Conservation (phyloP, 139 green algal species). For the Tetraselmis striata region DNA sequence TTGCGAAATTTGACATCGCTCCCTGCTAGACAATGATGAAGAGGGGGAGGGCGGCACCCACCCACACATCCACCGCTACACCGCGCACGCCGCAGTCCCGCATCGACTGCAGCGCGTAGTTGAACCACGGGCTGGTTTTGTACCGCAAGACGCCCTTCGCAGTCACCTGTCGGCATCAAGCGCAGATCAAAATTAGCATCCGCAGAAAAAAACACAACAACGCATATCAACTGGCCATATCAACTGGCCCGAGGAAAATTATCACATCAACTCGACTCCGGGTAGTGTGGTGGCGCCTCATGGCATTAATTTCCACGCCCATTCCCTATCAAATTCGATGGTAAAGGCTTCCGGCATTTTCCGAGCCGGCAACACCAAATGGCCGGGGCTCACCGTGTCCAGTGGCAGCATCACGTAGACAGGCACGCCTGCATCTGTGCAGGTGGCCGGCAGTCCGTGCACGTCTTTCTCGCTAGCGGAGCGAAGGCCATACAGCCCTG, state of each 20-base stretch:
- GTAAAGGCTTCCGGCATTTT: too few relatives aligned
- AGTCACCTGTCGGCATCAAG: slow-evolving; percentile 66
- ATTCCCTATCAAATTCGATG: too few relatives aligned
- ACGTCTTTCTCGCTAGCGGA: neutral
- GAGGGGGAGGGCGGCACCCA: slow-evolving; percentile 16
- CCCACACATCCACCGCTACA: slow-evolving; percentile 85
- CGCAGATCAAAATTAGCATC: neutral
- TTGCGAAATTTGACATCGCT: neutral
- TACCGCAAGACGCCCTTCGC: slow-evolving; percentile 66
- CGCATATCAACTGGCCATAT: neutral
- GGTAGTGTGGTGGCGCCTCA: too few relatives aligned
- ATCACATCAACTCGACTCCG: too few relatives aligned
- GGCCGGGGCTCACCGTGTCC: slow-evolving; percentile 76
- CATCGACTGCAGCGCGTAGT: slow-evolving; percentile 56
- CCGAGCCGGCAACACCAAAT: neutral
- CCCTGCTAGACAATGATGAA: neutral
- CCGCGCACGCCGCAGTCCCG: slow-evolving; percentile 64
- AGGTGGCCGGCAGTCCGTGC: neutral
- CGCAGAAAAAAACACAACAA: neutral
- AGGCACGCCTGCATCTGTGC: slow-evolving; percentile 5
- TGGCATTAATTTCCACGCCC: too few relatives aligned
- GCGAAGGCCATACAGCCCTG: neutral
- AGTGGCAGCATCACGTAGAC: slow-evolving; percentile 89
- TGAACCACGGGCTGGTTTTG: slow-evolving; percentile 59
- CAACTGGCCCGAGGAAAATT: neutral